Percentiles rank a stretch among this genome's conserved stretches.
These are phyloP conservation scores for Macrocybe gigantea DNA, from an alignment of 768 basidiomycete species.

Conservation along the genomic window DNA sequence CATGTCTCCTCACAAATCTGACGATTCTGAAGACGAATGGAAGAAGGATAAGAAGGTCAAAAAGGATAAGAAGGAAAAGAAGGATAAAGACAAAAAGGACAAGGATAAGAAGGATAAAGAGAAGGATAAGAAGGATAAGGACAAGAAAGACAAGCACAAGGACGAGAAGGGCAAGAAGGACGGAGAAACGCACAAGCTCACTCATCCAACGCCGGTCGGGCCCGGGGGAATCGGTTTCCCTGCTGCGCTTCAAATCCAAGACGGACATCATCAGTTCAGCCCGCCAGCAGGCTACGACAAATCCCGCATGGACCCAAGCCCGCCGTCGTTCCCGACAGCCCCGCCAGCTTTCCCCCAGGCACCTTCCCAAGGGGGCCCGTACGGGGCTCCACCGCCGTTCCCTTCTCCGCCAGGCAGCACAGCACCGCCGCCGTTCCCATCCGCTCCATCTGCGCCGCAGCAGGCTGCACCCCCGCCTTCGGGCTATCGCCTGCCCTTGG, in stretches of 20 bases:
- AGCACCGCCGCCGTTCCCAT: conserved; percentile 5
- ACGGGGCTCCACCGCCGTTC: conserved; percentile 16
- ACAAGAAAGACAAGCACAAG: conserved; percentile 8
- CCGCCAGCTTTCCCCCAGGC: neutral
- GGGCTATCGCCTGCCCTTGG: conserved; percentile 59
- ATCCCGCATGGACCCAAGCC: neutral
- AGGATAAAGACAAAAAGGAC: conserved; percentile 16
- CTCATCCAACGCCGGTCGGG: too few species aligned
- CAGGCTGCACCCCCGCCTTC: conserved; percentile 43
- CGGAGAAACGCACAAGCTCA: conserved; percentile 1
- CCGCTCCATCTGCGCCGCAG: conserved; percentile 2
- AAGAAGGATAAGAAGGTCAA: conserved; percentile 16
- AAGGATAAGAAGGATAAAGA: conserved; percentile 21
- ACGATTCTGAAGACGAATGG: conserved; percentile 11
- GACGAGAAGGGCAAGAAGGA: conserved; percentile 4
- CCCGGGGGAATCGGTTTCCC: too few species aligned
- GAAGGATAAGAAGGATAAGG: conserved; percentile 18
- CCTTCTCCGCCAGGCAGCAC: conserved; percentile 10
- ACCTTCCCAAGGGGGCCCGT: conserved; percentile 4
- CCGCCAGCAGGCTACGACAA: conserved; percentile 6
- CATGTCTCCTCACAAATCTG: too few species aligned
- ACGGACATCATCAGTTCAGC: conserved; percentile 1
- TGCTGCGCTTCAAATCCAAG: too few species aligned
- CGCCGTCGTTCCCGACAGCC: neutral
- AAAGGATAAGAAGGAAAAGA: conserved; percentile 9